These are phyloP conservation scores for Linnemannia exigua DNA, from an alignment of 192 early-diverging fungal species.

Conservation along the genomic window DNA sequence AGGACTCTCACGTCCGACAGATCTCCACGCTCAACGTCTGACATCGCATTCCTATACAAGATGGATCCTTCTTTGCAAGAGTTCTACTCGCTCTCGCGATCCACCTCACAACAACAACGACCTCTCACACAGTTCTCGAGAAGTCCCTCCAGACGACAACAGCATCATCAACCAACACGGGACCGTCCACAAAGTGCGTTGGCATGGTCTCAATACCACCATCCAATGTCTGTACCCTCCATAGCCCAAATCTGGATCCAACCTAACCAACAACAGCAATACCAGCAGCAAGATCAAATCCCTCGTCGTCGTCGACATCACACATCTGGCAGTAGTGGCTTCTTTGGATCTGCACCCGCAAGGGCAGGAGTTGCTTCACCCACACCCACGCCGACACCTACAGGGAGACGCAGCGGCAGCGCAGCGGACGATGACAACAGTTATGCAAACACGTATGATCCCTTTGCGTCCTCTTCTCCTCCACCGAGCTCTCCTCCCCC, in stretches of 20 bases:
- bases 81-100: constrained; percentile 49
- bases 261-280: constrained; percentile 2
- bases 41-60: neutral
- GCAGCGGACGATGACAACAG: neutral
- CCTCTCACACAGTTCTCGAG: constrained; percentile 21
- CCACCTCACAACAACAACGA: constrained; percentile 45
- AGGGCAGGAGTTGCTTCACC: neutral
- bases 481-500: neutral
- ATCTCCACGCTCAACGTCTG: neutral
- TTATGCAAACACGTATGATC: neutral
- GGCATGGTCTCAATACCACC: constrained; percentile 29
- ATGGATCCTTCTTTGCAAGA: constrained; percentile 52
- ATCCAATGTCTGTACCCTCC: constrained; percentile 35
- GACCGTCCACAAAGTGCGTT: constrained; percentile 17
- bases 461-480: neutral
- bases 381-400: neutral
- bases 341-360: neutral
- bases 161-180: neutral
- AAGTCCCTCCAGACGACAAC: constrained; percentile 15
- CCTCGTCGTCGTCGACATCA: constrained; percentile 23
- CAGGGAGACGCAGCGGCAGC: neutral
- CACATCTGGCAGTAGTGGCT: constrained; percentile 10
- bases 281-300: neutral
- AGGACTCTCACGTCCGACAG: neutral
- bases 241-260: constrained; percentile 36